phyloP scores from a whole-genome alignment of 805 yeast genomes.

The Kazachstania psychrophila region DNA sequence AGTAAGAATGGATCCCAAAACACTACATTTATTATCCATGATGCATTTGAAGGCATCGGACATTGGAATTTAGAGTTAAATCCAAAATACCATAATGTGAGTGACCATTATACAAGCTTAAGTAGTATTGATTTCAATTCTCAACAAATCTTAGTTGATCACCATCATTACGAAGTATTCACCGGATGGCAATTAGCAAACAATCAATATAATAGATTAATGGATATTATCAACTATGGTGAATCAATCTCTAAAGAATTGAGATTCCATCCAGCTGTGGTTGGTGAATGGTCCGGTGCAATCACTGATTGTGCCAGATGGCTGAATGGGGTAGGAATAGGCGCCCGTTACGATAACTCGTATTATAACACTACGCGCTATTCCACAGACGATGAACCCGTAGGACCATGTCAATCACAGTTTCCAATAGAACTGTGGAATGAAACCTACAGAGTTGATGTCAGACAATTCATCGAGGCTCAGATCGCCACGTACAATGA shows the following conservation, averaged over 20 bases:
- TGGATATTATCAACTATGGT: slow-evolving; percentile 29
- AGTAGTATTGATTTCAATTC: slow-evolving; percentile 34
- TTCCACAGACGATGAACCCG: slow-evolving; percentile 10
- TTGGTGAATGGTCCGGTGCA: slow-evolving; percentile 68
- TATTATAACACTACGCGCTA: slow-evolving; percentile 25
- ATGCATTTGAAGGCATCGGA: slow-evolving; percentile 50
- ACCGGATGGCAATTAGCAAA: slow-evolving; percentile 48
- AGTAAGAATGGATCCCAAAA: slow-evolving; percentile 20
- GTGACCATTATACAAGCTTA: slow-evolving; percentile 31
- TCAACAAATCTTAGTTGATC: slow-evolving; percentile 65
- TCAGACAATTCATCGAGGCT: slow-evolving; percentile 49
- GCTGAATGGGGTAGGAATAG: slow-evolving; percentile 61
- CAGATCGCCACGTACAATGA: slow-evolving; percentile 46
- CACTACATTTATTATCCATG: slow-evolving; percentile 48
- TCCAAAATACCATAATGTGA: slow-evolving; percentile 22
- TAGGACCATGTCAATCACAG: slow-evolving; percentile 38
- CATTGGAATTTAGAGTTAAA: slow-evolving; percentile 45
- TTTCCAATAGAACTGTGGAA: slow-evolving; percentile 35
- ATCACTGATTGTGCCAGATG: slow-evolving; percentile 62
- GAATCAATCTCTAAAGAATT: slow-evolving; percentile 28
- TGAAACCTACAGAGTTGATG: slow-evolving; percentile 32
- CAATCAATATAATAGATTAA: slow-evolving; percentile 27
- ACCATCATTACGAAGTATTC: slow-evolving; percentile 88
- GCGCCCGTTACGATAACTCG: slow-evolving; percentile 52
- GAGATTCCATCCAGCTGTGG: slow-evolving; percentile 39